phyloP scores from a whole-genome alignment of 2,329 filamentous ascomycete genomes.

The Exophiala calicioides region DNA sequence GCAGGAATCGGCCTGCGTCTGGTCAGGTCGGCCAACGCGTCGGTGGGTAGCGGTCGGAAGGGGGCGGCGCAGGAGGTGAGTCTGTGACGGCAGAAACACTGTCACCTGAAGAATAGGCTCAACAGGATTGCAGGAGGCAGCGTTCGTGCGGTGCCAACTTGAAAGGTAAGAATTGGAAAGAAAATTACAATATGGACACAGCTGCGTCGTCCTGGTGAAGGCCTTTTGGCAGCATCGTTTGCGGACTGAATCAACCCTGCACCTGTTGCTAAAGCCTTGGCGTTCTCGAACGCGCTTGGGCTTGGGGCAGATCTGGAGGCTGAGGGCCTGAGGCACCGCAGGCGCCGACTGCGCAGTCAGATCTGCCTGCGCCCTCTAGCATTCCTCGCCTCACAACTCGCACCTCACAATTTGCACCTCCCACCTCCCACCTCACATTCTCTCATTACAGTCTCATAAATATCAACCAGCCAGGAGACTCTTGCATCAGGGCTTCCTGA shows the following conservation, averaged over 20 bases:
- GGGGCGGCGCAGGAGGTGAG: slow-evolving; percentile 13
- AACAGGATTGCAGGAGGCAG: not conserved
- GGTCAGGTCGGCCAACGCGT: slow-evolving; percentile 23
- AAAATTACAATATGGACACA: slow-evolving; percentile 10
- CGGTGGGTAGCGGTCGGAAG: slow-evolving; percentile 20
- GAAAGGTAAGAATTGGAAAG: not conserved
- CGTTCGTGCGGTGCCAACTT: not conserved
- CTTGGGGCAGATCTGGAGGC: too few relatives aligned
- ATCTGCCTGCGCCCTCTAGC: not conserved
- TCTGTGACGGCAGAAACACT: not conserved
- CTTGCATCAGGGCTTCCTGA: too few relatives aligned
- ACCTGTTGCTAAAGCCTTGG: slow-evolving; percentile 14
- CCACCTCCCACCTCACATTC: too few relatives aligned
- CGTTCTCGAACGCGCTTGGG: slow-evolving; percentile 9
- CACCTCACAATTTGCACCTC: too few relatives aligned
- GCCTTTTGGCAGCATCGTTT: slow-evolving; percentile 17
- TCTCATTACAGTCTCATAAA: too few relatives aligned
- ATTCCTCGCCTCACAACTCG: not conserved
- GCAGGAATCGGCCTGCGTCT: slow-evolving; percentile 8
- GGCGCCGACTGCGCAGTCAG: not conserved
- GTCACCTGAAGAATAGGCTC: not conserved
- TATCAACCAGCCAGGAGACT: too few relatives aligned
- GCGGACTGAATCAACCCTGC: slow-evolving; percentile 10
- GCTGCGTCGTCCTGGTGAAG: slow-evolving; percentile 6
- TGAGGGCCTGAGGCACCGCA: too few relatives aligned